Base-by-base conservation (phyloP, 768 basidiomycete species). In the Phanerodontia chrysosporium region DNA sequence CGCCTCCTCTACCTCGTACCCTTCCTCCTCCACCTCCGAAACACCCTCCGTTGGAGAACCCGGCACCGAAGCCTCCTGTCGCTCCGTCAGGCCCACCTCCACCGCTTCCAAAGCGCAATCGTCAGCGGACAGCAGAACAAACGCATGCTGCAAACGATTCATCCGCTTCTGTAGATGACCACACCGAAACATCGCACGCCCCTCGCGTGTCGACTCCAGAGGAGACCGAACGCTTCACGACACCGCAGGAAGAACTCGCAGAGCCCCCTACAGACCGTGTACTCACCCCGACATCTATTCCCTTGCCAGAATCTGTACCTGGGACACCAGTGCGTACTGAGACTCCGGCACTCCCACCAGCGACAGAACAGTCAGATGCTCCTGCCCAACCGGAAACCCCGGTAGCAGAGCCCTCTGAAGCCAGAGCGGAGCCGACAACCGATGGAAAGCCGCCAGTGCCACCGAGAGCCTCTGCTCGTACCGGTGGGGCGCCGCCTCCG, bases 401-500 rank as follows among this genome's bases (percentile, higher is more conserved):
- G 55, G 36, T 14, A 30, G 27, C 9, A 18, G 25, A 18, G n/a
- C 24, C 51, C 51, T 52, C 51, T 35, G 51, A 6, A 52, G 28
- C 18, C 39, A 42, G 13, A 13, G 13, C 32, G 13, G 32, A 35
- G 13, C 32, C 32, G 6, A 6, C 32, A 6, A 10, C 39, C 6
- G 49, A n/a, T 4, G 29, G 30, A 16, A 51, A 51, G 29, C 49
- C 30, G 24, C 54, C 46, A 14, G 32, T 51, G 1, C 45, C 21
- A 3, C 53, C 52, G 29, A 18, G 25, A 29, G 36, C 30, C 35
- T 24, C 59, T 35, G 32, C 60, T 12, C 52, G 58, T 32, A 25
- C 18, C n/a, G 16, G 51, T 35, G 45, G 81, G 49, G 73, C 67
- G 2, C 73, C 75, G 6, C 87, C 88, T 0, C 88, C 87, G 1